Percentiles rank a stretch among this genome's conserved stretches.
These are phyloP conservation scores for Trypanosoma brucei DNA, from an alignment of 208 protist genomes.

Conservation along the genomic window DNA sequence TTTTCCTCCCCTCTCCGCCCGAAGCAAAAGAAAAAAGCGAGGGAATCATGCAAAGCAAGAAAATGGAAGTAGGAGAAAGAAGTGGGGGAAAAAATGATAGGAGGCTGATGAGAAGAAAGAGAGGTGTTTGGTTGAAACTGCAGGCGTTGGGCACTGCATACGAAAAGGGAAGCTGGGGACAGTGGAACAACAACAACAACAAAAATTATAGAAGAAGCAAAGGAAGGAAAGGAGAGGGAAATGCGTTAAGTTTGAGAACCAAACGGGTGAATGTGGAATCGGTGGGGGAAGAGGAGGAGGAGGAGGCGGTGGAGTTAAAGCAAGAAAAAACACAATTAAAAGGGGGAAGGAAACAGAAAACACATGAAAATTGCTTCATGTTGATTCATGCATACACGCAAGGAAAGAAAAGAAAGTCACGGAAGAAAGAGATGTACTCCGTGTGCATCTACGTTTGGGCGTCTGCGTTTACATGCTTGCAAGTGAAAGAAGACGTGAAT, in stretches of 20 bases:
- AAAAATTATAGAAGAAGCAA: neutral
- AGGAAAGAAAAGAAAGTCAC: neutral
- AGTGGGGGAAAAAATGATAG: neutral
- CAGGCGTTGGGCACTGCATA: neutral
- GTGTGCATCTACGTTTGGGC: too few relatives aligned
- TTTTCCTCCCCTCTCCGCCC: neutral
- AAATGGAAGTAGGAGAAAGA: constrained; percentile 5
- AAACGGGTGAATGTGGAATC: neutral
- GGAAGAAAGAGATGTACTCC: too few relatives aligned
- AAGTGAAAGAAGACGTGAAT: constrained; percentile 1
- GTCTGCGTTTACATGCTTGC: neutral
- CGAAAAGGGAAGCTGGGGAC: neutral
- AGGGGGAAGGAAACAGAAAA: constrained; percentile 1
- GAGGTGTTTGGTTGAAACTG: neutral
- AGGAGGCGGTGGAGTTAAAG: neutral
- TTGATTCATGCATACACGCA: neutral
- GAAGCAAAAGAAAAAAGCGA: constrained; percentile 22
- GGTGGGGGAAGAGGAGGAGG: neutral
- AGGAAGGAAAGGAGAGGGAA: neutral
- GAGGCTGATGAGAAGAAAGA: neutral
- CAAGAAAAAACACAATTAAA: neutral
- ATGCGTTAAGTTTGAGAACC: too few relatives aligned
- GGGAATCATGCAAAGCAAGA: neutral
- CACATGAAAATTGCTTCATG: neutral
- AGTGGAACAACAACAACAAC: neutral